Evolutionary conservation across 345 rosid genomes (phyloP).

Genomic region (Noccaea bulbosa): DNA sequence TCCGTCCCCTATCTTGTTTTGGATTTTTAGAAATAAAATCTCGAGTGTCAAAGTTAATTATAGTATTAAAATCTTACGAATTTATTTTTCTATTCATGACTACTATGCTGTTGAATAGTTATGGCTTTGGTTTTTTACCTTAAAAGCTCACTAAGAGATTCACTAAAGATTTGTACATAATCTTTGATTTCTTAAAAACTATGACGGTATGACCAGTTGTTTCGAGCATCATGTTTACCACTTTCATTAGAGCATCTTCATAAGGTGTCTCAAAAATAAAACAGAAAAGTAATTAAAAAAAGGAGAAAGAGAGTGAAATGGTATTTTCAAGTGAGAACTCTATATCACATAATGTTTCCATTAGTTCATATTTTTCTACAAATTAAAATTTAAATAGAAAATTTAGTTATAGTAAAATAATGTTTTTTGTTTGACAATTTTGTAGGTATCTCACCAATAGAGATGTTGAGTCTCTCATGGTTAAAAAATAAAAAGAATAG

Average conservation of each 20-base stretch:
- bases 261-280: too few species aligned
- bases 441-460: too few species aligned
- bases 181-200: not conserved
- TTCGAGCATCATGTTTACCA: not conserved
- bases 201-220: not conserved
- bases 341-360: too few species aligned
- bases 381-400: too few species aligned
- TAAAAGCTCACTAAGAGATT: not conserved
- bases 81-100: constrained; percentile 2
- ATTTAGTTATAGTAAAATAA: too few species aligned
- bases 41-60: constrained; percentile 2
- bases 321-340: too few species aligned
- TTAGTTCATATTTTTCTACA: too few species aligned
- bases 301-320: too few species aligned
- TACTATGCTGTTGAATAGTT: not conserved
- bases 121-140: not conserved
- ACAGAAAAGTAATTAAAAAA: too few species aligned
- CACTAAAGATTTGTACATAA: not conserved
- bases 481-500: too few species aligned
- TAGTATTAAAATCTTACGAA: not conserved
- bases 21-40: constrained; percentile 3
- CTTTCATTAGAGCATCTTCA: not conserved
- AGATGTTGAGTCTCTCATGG: too few species aligned
- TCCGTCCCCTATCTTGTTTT: not conserved
- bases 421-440: too few species aligned